Percentiles rank a stretch among this genome's conserved stretches.
Conservation (phyloP, 1,139 yeast species). For the Torulaspora globosa region DNA sequence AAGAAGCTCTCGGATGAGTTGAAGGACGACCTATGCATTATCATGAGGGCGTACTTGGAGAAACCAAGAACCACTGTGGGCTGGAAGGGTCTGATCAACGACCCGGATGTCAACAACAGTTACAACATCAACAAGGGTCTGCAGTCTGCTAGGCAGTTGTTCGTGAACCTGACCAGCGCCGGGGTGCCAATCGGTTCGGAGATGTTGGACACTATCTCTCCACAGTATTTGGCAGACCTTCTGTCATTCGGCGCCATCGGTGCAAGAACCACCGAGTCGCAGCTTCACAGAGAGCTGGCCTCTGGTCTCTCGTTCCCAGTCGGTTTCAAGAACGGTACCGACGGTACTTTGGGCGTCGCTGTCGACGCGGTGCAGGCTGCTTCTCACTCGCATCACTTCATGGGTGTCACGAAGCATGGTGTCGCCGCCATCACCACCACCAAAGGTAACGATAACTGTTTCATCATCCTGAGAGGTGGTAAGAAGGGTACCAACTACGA, state of each 20-base stretch:
- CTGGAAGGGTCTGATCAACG: conserved; percentile 97
- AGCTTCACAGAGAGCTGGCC: conserved; percentile 93
- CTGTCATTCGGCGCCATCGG: conserved; percentile 97
- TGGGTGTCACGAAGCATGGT: conserved; percentile 96
- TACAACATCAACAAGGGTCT: conserved; percentile 95
- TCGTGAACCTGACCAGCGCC: conserved; percentile 72
- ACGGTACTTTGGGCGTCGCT: conserved; percentile 90
- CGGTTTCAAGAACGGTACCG: conserved; percentile 98
- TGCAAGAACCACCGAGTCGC: conserved; percentile 98
- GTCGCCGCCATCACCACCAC: conserved; percentile 94
- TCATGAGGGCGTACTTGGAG: conserved; percentile 97
- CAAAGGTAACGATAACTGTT: conserved; percentile 85
- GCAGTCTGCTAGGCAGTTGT: conserved; percentile 79
- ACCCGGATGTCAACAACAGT: conserved; percentile 89
- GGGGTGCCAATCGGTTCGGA: conserved; percentile 91
- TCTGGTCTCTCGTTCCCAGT: conserved; percentile 96
- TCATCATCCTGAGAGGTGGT: conserved; percentile 93
- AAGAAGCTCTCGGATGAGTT: conserved; percentile 65
- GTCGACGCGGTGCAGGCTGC: conserved; percentile 93
- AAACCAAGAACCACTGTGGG: conserved; percentile 99
- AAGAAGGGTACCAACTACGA: conserved; percentile 91
- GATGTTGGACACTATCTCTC: conserved; percentile 96
- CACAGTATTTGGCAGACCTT: conserved; percentile 91
- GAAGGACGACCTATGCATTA: conserved; percentile 67
- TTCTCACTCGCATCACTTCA: conserved; percentile 86